These are phyloP conservation scores for Rhodotorula graminis DNA, from an alignment of 768 basidiomycete genomes.

Conservation along the genomic window DNA sequence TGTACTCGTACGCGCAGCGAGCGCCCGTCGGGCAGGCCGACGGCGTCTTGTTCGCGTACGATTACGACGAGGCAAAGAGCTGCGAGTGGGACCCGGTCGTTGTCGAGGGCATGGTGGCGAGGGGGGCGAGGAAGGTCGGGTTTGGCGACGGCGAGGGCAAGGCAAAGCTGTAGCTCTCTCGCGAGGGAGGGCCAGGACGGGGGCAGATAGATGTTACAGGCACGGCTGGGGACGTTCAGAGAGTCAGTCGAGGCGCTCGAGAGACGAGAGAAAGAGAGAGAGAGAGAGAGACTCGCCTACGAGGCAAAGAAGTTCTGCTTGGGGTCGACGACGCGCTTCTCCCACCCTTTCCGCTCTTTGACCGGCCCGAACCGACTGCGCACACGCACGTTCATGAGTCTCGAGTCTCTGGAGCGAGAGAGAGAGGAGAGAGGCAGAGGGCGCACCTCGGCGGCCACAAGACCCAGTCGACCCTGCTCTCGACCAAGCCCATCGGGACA, in stretches of 20 bases:
- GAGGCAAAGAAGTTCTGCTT: not conserved
- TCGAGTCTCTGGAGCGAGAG: rapidly evolving
- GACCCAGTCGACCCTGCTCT: constrained; percentile 31
- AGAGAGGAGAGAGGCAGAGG: too few species aligned
- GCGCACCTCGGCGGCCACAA: constrained; percentile 31
- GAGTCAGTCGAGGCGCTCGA: too few species aligned
- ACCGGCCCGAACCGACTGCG: constrained; percentile 23
- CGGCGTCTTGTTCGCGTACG: constrained; percentile 11
- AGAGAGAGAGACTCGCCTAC: too few species aligned
- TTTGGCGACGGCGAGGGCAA: not conserved
- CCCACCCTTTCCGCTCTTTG: constrained; percentile 20
- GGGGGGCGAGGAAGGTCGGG: constrained; percentile 5
- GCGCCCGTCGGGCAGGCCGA: constrained; percentile 4
- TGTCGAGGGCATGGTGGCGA: not conserved
- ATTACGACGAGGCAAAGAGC: constrained; percentile 15
- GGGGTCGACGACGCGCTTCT: constrained; percentile 15
- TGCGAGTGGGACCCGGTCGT: not conserved
- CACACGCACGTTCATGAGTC: too few species aligned
- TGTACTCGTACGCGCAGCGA: constrained; percentile 8
- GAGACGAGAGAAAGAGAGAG: not conserved
- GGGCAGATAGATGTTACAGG: not conserved
- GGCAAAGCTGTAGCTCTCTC: constrained; percentile 7
- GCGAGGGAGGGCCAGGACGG: too few species aligned
- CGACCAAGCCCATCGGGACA: constrained; percentile 31
- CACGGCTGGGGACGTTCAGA: too few species aligned